These are phyloP conservation scores for Zarea fungicola DNA, from an alignment of 2,329 filamentous ascomycete genomes.

Conservation along the genomic window DNA sequence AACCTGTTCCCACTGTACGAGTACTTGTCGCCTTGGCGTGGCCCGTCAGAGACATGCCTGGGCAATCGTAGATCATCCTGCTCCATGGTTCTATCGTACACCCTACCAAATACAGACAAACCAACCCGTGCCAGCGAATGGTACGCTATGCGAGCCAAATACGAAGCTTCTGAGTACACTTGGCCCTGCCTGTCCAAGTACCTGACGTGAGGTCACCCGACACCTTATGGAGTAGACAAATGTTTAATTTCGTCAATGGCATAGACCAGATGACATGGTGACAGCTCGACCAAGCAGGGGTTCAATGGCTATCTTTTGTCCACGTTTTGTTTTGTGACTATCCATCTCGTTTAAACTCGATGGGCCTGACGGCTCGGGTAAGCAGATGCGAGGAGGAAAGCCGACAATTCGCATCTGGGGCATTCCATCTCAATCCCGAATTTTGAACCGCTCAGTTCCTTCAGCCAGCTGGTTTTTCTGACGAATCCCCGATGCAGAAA, in stretches of 20 bases:
- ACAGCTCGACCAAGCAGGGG: not conserved
- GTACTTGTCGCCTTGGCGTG: not conserved
- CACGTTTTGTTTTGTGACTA: not conserved
- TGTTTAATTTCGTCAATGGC: not conserved
- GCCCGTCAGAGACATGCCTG: conserved; percentile 2
- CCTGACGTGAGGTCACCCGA: conserved; percentile 8
- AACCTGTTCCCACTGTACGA: not conserved
- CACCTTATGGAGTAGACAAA: not conserved
- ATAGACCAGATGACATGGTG: not conserved
- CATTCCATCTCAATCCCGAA: not conserved
- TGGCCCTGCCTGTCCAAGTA: not conserved
- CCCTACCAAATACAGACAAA: too few species aligned
- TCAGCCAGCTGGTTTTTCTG: conserved; percentile 7
- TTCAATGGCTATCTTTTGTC: not conserved
- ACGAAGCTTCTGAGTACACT: not conserved
- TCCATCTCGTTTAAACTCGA: not conserved
- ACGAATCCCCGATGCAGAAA: conserved; percentile 5
- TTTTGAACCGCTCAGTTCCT: not conserved
- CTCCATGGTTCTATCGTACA: not conserved
- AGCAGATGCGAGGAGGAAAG: conserved; percentile 1
- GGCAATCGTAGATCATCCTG: conserved; percentile 7
- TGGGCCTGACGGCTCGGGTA: not conserved
- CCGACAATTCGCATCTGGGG: not conserved
- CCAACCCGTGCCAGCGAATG: too few species aligned
- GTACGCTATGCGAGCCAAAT: not conserved